These are phyloP conservation scores for Infundibulicybe gibba DNA, from an alignment of 768 basidiomycete species.

Conservation along the genomic window DNA sequence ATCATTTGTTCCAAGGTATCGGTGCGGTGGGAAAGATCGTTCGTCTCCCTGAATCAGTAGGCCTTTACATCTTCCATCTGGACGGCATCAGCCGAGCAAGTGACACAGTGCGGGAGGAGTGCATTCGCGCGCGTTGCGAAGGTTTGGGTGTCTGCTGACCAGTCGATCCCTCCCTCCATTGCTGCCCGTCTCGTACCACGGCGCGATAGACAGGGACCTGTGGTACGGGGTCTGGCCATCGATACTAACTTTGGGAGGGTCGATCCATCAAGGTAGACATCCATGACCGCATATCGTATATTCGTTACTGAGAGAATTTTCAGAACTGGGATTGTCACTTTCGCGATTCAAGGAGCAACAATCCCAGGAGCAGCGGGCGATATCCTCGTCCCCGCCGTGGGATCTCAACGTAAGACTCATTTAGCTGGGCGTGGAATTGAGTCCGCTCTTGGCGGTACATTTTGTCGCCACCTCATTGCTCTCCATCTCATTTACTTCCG, in stretches of 20 bases:
- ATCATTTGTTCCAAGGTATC: conserved; percentile 31
- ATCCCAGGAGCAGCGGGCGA: conserved; percentile 12
- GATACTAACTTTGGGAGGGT: conserved; percentile 33
- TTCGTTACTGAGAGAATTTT: too few species aligned
- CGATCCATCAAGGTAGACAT: conserved; percentile 19
- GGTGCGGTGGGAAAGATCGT: conserved; percentile 49
- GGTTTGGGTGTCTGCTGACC: conserved; percentile 39
- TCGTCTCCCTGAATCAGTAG: conserved; percentile 47
- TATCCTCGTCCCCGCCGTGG: conserved; percentile 8
- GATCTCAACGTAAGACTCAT: conserved; percentile 9
- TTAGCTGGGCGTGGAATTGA: conserved; percentile 7
- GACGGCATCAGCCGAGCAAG: not conserved
- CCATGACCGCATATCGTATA: too few species aligned
- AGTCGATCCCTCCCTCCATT: conserved; percentile 31
- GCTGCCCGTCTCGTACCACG: conserved; percentile 24
- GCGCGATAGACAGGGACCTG: conserved; percentile 26
- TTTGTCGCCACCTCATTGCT: too few species aligned
- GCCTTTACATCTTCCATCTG: conserved; percentile 9
- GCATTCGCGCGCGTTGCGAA: too few species aligned
- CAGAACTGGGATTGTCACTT: conserved; percentile 3
- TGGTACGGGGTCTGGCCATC: conserved; percentile 36
- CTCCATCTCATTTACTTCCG: not conserved
- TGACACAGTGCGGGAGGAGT: conserved; percentile 31
- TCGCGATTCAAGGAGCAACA: conserved; percentile 13
- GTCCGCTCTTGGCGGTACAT: too few species aligned